phyloP scores from a whole-genome alignment of 805 yeast species.

The Metschnikowia arizonensis region DNA sequence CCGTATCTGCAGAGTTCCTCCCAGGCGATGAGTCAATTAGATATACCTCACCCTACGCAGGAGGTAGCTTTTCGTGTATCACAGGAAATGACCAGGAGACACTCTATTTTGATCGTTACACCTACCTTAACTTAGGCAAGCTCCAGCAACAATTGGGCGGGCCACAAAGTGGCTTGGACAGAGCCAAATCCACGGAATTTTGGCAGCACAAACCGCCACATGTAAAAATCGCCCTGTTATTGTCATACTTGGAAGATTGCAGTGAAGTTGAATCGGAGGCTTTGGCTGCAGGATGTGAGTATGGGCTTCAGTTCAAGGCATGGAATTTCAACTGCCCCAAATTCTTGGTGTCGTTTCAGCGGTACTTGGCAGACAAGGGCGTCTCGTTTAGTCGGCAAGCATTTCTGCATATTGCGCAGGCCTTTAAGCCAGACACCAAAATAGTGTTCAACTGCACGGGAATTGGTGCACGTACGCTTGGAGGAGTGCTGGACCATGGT shows the following conservation, averaged over 20 bases:
- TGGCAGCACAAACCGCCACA: constrained; percentile 51
- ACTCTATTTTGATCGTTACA: constrained; percentile 50
- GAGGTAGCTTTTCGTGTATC: constrained; percentile 41
- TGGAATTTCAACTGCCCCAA: constrained; percentile 74
- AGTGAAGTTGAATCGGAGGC: constrained; percentile 29
- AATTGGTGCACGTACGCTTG: constrained; percentile 57
- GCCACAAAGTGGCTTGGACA: constrained; percentile 49
- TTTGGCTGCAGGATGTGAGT: constrained; percentile 50
- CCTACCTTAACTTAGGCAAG: constrained; percentile 46
- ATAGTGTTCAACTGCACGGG: constrained; percentile 76
- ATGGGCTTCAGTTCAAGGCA: constrained; percentile 53
- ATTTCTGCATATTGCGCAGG: constrained; percentile 54
- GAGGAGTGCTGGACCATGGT: constrained; percentile 59
- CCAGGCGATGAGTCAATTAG: constrained; percentile 77
- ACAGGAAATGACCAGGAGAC: constrained; percentile 49
- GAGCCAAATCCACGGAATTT: constrained; percentile 52
- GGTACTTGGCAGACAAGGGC: constrained; percentile 44
- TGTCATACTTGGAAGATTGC: constrained; percentile 48
- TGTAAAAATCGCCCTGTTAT: constrained; percentile 45
- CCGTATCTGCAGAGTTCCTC: constrained; percentile 58
- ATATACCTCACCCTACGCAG: constrained; percentile 81
- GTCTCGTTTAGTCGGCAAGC: constrained; percentile 47
- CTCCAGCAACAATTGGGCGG: constrained; percentile 50
- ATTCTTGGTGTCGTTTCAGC: constrained; percentile 47
- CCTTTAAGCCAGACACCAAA: constrained; percentile 35